These are phyloP conservation scores for Leccinum ochraceum DNA, from an alignment of 768 basidiomycete genomes.

Conservation along the genomic window DNA sequence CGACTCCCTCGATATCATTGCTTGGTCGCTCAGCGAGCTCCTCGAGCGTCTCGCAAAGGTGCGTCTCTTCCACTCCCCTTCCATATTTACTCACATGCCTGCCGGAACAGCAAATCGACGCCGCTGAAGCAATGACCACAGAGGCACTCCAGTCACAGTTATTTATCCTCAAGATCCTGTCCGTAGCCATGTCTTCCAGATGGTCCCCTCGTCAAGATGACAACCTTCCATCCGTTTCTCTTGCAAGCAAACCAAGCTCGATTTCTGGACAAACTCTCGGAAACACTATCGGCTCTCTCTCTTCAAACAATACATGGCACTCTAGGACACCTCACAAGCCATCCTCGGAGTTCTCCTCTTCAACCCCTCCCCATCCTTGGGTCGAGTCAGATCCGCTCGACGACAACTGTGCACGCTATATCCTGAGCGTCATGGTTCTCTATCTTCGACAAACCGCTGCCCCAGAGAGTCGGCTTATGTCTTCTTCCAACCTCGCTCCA, in stretches of 20 bases:
- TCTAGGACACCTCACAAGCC: conserved; percentile 36
- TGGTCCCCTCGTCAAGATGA: conserved; percentile 55
- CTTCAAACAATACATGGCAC: conserved; percentile 28
- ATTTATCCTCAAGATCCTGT: conserved; percentile 79
- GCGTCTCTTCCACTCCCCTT: conserved; percentile 17
- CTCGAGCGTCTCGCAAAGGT: conserved; percentile 81
- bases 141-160: conserved; percentile 86
- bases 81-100: conserved; percentile 15
- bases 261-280: conserved; percentile 32
- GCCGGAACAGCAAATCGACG: conserved; percentile 50
- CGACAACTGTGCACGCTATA: conserved; percentile 78
- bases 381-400: conserved; percentile 74
- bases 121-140: conserved; percentile 52
- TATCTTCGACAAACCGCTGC: conserved; percentile 73
- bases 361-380: conserved; percentile 42
- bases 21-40: conserved; percentile 73
- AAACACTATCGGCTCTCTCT: conserved; percentile 38
- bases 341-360: conserved; percentile 41
- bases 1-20: conserved; percentile 79
- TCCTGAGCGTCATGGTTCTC: conserved; percentile 80
- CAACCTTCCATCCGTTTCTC: conserved; percentile 42
- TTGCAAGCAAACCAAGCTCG: conserved; percentile 40
- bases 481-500: conserved; percentile 60
- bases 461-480: conserved; percentile 55
- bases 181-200: conserved; percentile 74